phyloP scores from a whole-genome alignment of 331 rosid species.

The Erythrophleum ivorense region DNA sequence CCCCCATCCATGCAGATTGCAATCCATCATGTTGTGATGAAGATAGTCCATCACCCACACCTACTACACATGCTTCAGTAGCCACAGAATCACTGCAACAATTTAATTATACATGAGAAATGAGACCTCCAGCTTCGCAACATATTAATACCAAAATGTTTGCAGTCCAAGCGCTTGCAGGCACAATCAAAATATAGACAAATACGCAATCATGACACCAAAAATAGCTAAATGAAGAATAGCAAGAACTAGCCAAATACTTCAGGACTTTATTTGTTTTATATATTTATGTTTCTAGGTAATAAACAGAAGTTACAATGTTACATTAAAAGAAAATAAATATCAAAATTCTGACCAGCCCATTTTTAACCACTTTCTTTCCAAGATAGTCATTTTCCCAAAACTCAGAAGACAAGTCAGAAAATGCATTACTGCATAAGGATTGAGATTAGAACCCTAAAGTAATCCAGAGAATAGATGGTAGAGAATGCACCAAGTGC shows the following conservation, averaged over 20 bases:
- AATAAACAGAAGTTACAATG: background rate
- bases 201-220: background rate
- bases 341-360: background rate
- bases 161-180: constrained; percentile 3
- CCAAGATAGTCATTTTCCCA: background rate
- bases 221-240: background rate
- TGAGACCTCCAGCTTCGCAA: constrained; percentile 3
- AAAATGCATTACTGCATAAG: background rate
- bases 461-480: background rate
- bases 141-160: constrained; percentile 1
- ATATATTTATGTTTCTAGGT: background rate
- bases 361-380: background rate
- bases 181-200: background rate
- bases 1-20: constrained; percentile 79
- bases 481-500: constrained; percentile 7
- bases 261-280: constrained; percentile 5
- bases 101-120: constrained; percentile 34
- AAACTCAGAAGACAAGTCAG: background rate
- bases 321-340: background rate
- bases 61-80: constrained; percentile 42
- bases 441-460: background rate
- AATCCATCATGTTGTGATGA: constrained; percentile 74
- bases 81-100: constrained; percentile 72
- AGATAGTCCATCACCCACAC: constrained; percentile 59
- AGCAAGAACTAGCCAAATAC: background rate